Conservation (phyloP, 129 eudicot genomes). For the Saposhnikovia divaricata region DNA sequence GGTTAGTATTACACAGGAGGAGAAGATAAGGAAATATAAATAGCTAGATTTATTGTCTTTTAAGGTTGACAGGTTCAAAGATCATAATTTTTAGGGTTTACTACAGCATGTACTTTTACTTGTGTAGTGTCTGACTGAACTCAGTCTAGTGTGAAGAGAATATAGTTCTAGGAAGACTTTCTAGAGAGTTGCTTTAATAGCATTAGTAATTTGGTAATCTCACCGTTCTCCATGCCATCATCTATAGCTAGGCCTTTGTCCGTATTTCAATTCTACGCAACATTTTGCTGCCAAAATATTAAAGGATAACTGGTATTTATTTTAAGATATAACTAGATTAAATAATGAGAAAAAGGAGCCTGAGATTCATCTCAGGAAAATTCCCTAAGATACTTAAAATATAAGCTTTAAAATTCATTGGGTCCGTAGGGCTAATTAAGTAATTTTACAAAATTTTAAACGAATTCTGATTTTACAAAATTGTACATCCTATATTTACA, state of each 20-base stretch:
- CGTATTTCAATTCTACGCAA: too few relatives aligned
- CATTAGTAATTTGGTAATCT: background rate
- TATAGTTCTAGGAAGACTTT: background rate
- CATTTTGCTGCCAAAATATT: too few relatives aligned
- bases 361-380: too few relatives aligned
- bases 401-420: too few relatives aligned
- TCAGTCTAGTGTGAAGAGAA: background rate
- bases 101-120: background rate
- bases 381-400: too few relatives aligned
- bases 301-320: too few relatives aligned
- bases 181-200: background rate
- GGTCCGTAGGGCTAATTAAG: too few relatives aligned
- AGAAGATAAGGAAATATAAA: background rate
- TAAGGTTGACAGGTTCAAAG: conserved; percentile 4
- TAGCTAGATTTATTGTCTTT: background rate
- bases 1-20: background rate
- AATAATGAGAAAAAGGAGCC: too few relatives aligned
- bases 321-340: too few relatives aligned
- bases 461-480: too few relatives aligned
- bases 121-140: background rate
- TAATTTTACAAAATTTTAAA: too few relatives aligned
- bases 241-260: background rate
- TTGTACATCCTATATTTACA: too few relatives aligned
- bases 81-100: background rate
- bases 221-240: background rate